These are phyloP conservation scores for Tuber melanosporum DNA, from an alignment of 495 filamentous ascomycete species.

Conservation along the genomic window DNA sequence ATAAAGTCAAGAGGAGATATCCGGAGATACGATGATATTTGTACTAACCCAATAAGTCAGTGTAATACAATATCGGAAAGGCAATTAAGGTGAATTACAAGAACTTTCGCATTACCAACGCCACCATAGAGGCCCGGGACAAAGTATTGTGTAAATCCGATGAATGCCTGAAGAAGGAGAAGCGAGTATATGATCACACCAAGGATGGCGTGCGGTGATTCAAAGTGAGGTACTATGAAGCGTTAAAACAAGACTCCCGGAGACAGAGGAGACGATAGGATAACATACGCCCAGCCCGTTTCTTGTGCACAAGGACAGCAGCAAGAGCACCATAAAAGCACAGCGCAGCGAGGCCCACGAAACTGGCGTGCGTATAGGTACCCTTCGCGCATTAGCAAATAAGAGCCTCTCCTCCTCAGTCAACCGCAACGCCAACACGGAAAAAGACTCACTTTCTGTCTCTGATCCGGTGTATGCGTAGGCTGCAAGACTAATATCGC, in stretches of 20 bases:
- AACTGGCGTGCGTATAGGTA: conserved; percentile 58
- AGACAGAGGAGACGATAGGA: not conserved
- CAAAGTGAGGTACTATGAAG: conserved; percentile 54
- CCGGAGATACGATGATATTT: conserved; percentile 82
- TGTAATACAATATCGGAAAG: not conserved
- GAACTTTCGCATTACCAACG: conserved; percentile 65
- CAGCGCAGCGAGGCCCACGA: conserved; percentile 55
- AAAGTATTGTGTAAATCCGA: conserved; percentile 75
- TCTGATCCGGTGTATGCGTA: conserved; percentile 67
- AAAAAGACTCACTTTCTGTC: conserved; percentile 44
- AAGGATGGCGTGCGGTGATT: conserved; percentile 69
- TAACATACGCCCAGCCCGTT: conserved; percentile 17
- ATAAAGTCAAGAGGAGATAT: conserved; percentile 63
- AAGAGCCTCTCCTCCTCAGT: not conserved
- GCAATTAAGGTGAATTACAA: conserved; percentile 39
- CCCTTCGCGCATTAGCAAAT: conserved; percentile 47
- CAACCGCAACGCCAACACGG: not conserved
- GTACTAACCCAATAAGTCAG: conserved; percentile 47
- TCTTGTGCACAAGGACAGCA: conserved; percentile 32
- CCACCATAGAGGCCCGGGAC: conserved; percentile 66
- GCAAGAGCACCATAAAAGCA: conserved; percentile 29
- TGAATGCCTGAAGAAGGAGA: conserved; percentile 62
- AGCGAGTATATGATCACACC: conserved; percentile 69
- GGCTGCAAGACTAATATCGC: conserved; percentile 82
- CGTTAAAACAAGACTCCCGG: not conserved